Conservation (phyloP, 1,139 yeast genomes). For the Hansenula sp. region DNA sequence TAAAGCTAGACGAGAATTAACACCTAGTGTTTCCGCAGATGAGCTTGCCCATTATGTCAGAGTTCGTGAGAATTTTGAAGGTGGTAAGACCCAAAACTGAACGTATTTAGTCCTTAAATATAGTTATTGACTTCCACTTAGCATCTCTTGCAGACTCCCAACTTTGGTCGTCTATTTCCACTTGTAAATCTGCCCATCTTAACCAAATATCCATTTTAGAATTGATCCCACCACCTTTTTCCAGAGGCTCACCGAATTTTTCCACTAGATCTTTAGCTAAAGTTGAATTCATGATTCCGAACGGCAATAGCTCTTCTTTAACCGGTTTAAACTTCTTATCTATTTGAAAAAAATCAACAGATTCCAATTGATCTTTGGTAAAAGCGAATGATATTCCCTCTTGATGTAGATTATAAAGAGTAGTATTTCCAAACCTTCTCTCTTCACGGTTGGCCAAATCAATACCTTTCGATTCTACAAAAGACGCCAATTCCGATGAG, state of each 20-base stretch:
- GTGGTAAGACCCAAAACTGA: conserved; percentile 12
- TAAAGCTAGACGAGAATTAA: conserved; percentile 65
- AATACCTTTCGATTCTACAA: not conserved
- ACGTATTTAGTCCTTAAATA: not conserved
- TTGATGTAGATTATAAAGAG: conserved; percentile 8
- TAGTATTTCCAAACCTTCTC: conserved; percentile 2
- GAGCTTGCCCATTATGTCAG: conserved; percentile 78
- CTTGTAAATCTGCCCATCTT: conserved; percentile 24
- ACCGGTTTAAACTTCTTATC: conserved; percentile 14
- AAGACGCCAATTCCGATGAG: not conserved
- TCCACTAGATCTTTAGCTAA: conserved; percentile 21
- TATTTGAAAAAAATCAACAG: conserved; percentile 23
- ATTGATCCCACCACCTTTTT: conserved; percentile 27
- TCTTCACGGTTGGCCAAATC: not conserved
- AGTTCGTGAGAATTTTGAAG: conserved; percentile 75
- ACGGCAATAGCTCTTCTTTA: conserved; percentile 4
- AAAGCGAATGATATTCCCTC: conserved; percentile 14
- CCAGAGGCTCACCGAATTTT: conserved; percentile 26
- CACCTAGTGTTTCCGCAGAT: conserved; percentile 84
- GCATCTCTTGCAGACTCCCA: conserved; percentile 24
- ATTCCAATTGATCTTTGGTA: conserved; percentile 19
- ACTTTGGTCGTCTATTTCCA: conserved; percentile 22
- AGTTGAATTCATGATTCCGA: conserved; percentile 3
- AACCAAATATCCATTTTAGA: conserved; percentile 25
- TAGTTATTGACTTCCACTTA: conserved; percentile 13